phyloP scores from a whole-genome alignment of 1,139 yeast genomes.

The Candida glucosophila region DNA sequence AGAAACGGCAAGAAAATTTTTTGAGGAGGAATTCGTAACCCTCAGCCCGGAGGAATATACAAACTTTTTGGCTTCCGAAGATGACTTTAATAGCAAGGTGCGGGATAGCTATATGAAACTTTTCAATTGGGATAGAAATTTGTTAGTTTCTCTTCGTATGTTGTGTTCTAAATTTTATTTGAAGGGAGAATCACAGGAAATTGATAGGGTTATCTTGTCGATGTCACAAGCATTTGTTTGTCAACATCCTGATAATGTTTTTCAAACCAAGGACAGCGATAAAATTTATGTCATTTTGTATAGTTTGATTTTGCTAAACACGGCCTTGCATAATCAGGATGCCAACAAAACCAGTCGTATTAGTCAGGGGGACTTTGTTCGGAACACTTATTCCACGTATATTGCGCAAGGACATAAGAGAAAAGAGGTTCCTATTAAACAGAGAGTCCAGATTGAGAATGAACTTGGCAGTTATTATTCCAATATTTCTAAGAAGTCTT shows the following conservation, averaged over 20 bases:
- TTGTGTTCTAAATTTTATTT: constrained; percentile 61
- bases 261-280: constrained; percentile 45
- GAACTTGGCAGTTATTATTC: constrained; percentile 36
- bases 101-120: constrained; percentile 39
- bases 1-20: constrained; percentile 31
- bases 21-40: constrained; percentile 32
- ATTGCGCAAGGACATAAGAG: constrained; percentile 25
- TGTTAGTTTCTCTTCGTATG: constrained; percentile 47
- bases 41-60: constrained; percentile 41
- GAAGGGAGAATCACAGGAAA: constrained; percentile 78
- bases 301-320: constrained; percentile 64
- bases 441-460: constrained; percentile 33
- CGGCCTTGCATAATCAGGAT: constrained; percentile 53
- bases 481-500: constrained; percentile 28
- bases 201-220: constrained; percentile 65
- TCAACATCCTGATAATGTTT: constrained; percentile 40
- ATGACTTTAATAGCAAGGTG: constrained; percentile 31
- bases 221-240: constrained; percentile 62
- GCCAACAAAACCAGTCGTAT: constrained; percentile 32
- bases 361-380: constrained; percentile 42
- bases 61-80: constrained; percentile 35
- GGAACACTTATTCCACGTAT: constrained; percentile 44
- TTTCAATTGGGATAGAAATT: constrained; percentile 41
- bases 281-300: constrained; percentile 69
- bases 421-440: constrained; percentile 27